These are phyloP conservation scores for Microascus cirrosus DNA, from an alignment of 2,329 filamentous ascomycete species.

Conservation along the genomic window DNA sequence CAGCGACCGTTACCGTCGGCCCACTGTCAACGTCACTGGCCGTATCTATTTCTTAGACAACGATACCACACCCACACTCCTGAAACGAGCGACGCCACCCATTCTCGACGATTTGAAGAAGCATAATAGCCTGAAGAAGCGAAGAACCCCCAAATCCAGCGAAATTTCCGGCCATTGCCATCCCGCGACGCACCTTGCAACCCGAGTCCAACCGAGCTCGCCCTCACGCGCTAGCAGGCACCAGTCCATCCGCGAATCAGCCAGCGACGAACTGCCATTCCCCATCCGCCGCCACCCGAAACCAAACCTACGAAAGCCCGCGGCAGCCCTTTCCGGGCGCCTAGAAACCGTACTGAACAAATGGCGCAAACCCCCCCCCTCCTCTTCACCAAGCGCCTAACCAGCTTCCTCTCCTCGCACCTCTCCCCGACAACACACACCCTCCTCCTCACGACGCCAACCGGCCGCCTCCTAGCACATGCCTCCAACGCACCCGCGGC, in stretches of 20 bases:
- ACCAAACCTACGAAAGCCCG: too few relatives aligned
- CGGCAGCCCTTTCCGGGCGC: too few relatives aligned
- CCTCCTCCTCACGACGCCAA: slow-evolving; percentile 46
- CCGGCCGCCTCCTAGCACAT: slow-evolving; percentile 53
- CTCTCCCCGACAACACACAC: slow-evolving; percentile 46
- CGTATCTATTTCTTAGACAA: background rate
- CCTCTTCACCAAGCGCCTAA: slow-evolving; percentile 55
- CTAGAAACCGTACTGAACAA: background rate
- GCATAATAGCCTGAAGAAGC: too few relatives aligned
- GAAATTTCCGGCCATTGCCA: too few relatives aligned
- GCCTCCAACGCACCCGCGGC: slow-evolving; percentile 43
- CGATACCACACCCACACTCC: background rate
- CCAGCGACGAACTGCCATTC: too few relatives aligned
- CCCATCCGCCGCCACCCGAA: too few relatives aligned
- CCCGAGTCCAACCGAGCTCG: too few relatives aligned
- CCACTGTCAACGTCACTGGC: background rate
- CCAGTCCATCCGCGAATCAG: too few relatives aligned
- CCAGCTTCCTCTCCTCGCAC: slow-evolving; percentile 47
- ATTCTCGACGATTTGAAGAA: too few relatives aligned
- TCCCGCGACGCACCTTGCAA: too few relatives aligned
- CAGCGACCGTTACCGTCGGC: background rate
- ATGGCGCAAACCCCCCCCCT: slow-evolving; percentile 39
- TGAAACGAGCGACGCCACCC: background rate
- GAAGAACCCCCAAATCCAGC: too few relatives aligned
- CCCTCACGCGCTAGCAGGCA: too few relatives aligned